Evolutionary conservation across 371 early-diverging fungal genomes (phyloP).

Genomic region (Mucor ambiguus): DNA sequence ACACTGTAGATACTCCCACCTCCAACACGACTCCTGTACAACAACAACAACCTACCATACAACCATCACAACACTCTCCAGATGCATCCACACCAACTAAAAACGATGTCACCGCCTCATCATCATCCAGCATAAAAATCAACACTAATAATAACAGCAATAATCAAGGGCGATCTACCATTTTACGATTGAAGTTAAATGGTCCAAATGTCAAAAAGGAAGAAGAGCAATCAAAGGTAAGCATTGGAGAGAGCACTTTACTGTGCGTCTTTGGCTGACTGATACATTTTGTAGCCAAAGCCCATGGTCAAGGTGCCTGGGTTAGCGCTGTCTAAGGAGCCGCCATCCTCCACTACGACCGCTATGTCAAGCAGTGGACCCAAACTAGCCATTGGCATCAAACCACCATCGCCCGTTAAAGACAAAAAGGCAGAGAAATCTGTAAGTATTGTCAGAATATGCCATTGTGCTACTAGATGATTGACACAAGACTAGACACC

Average conservation of each 20-base stretch:
- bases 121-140: conserved; percentile 7
- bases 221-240: background rate
- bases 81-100: background rate
- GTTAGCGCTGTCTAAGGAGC: conserved; percentile 24
- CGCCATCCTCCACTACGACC: conserved; percentile 12
- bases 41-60: background rate
- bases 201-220: background rate
- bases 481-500: conserved; percentile 16
- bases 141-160: background rate
- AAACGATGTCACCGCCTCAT: background rate
- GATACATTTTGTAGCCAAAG: background rate
- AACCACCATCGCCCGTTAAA: conserved; percentile 13
- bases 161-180: conserved; percentile 13
- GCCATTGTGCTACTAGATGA: background rate
- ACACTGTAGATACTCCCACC: conserved; percentile 2
- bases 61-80: background rate
- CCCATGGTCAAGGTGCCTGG: conserved; percentile 15
- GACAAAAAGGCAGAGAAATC: conserved; percentile 7
- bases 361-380: conserved; percentile 13
- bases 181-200: conserved; percentile 11
- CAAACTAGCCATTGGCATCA: conserved; percentile 28
- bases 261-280: background rate
- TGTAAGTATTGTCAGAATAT: background rate
- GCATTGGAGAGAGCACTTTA: background rate
- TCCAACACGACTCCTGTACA: conserved; percentile 1